A percentile compares a stretch with the other conserved stretches of the same genome.
Conservation (phyloP, 129 eudicot species). For the Flaveria robusta region DNA sequence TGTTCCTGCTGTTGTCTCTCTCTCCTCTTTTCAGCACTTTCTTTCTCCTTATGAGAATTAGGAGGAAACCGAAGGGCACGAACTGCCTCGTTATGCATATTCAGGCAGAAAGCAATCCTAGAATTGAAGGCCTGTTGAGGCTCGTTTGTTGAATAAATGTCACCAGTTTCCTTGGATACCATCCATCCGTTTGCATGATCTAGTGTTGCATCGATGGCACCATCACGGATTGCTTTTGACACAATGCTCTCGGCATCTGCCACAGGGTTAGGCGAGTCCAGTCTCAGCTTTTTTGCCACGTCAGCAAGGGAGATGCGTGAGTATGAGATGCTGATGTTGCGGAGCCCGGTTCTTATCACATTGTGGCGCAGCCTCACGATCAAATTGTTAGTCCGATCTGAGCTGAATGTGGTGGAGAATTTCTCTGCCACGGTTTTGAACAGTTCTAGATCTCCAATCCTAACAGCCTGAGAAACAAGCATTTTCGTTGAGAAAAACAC, state of each 20-base stretch:
- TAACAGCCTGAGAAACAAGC: constrained; percentile 69
- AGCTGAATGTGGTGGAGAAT: constrained; percentile 67
- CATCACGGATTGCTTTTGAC: constrained; percentile 92
- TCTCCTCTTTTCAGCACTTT: constrained; percentile 97
- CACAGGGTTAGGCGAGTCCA: constrained; percentile 84
- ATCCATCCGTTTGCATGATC: constrained; percentile 95
- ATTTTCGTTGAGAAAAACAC: neutral
- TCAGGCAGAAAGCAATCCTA: constrained; percentile 87
- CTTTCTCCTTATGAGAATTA: constrained; percentile 90
- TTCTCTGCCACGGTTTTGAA: constrained; percentile 77
- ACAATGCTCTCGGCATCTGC: constrained; percentile 99
- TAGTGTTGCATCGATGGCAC: constrained; percentile 90
- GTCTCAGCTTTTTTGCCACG: constrained; percentile 77
- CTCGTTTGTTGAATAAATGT: constrained; percentile 91
- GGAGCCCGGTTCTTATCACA: constrained; percentile 91
- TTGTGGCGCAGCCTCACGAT: constrained; percentile 94
- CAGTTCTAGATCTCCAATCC: constrained; percentile 93
- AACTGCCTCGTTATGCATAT: constrained; percentile 97
- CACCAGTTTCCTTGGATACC: constrained; percentile 95
- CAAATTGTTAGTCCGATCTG: constrained; percentile 82
- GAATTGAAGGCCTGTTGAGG: constrained; percentile 93
- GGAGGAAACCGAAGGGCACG: constrained; percentile 92
- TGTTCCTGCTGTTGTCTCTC: constrained; percentile 98
- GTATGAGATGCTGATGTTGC: constrained; percentile 96
- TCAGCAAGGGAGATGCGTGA: constrained; percentile 89